These are phyloP conservation scores for Striga asiatica DNA, from an alignment of 257 asterid genomes.

Conservation along the genomic window DNA sequence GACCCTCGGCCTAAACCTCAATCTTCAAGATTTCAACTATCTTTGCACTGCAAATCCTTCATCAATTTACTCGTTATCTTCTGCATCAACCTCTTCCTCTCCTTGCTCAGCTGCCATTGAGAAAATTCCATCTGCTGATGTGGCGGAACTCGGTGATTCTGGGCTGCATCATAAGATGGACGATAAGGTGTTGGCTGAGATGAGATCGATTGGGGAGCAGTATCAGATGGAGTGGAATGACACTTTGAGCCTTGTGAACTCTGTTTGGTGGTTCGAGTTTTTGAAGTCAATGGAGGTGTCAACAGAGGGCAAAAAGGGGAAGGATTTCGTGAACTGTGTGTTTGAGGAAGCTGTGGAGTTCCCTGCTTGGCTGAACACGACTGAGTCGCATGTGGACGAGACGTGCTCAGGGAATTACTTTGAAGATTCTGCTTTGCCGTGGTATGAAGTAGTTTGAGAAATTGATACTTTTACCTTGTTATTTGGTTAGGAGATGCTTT, in stretches of 20 bases:
- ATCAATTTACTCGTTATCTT: constrained; percentile 42
- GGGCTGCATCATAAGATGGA: constrained; percentile 71
- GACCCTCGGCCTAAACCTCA: constrained; percentile 80
- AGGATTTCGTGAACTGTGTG: constrained; percentile 31
- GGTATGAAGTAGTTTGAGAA: constrained; percentile 38
- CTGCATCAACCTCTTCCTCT: constrained; percentile 59
- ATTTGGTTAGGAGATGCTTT: not conserved
- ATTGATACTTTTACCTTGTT: not conserved
- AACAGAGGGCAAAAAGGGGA: constrained; percentile 30
- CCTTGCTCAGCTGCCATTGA: constrained; percentile 32
- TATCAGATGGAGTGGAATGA: constrained; percentile 93
- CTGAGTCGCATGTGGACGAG: constrained; percentile 45
- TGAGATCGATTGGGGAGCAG: constrained; percentile 83
- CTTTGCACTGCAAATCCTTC: constrained; percentile 24
- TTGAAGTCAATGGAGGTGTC: constrained; percentile 58
- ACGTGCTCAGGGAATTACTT: constrained; percentile 45
- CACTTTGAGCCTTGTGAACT: constrained; percentile 60
- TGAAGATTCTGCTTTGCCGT: constrained; percentile 77
- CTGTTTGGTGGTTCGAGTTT: constrained; percentile 92
- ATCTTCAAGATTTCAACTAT: constrained; percentile 64
- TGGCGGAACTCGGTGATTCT: constrained; percentile 27
- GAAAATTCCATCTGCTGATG: constrained; percentile 29
- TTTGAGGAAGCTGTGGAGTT: constrained; percentile 78
- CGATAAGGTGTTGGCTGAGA: constrained; percentile 87
- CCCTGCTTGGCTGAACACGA: constrained; percentile 75